Conservation (phyloP, 2,329 filamentous ascomycete genomes). For the Trichoderma oligosporum region DNA sequence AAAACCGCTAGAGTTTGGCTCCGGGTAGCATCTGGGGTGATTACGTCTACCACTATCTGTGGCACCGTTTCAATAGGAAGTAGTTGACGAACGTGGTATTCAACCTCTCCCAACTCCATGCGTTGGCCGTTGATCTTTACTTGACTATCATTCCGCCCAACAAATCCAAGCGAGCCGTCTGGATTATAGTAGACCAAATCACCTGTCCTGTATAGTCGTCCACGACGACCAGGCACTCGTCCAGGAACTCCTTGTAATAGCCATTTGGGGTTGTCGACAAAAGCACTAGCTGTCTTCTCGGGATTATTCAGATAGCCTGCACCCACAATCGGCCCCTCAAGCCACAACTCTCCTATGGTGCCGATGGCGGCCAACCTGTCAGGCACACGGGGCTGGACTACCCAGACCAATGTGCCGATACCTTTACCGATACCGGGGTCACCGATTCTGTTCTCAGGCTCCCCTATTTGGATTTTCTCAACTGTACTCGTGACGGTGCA, state of each 20-base stretch:
- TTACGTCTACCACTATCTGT: background rate
- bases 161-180: slow-evolving; percentile 29
- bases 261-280: slow-evolving; percentile 44
- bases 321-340: slow-evolving; percentile 45
- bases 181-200: slow-evolving; percentile 28
- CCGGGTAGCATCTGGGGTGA: background rate
- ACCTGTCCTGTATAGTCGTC: slow-evolving; percentile 37
- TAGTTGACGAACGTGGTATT: slow-evolving; percentile 12
- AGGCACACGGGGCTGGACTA: slow-evolving; percentile 29
- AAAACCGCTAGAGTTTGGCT: too few species aligned
- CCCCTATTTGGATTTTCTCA: background rate
- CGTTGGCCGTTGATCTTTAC: slow-evolving; percentile 52
- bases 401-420: slow-evolving; percentile 25
- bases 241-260: slow-evolving; percentile 10
- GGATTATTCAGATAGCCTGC: slow-evolving; percentile 46
- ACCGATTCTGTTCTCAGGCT: too few species aligned
- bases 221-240: slow-evolving; percentile 30
- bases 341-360: slow-evolving; percentile 32
- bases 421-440: background rate
- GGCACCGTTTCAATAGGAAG: background rate
- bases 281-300: slow-evolving; percentile 42
- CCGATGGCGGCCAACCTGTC: too few species aligned
- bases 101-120: slow-evolving; percentile 40
- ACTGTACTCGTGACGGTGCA: slow-evolving; percentile 22
- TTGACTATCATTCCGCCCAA: slow-evolving; percentile 42